phyloP scores from a whole-genome alignment of 805 yeast genomes.

The Barnettozyma botsteinii region DNA sequence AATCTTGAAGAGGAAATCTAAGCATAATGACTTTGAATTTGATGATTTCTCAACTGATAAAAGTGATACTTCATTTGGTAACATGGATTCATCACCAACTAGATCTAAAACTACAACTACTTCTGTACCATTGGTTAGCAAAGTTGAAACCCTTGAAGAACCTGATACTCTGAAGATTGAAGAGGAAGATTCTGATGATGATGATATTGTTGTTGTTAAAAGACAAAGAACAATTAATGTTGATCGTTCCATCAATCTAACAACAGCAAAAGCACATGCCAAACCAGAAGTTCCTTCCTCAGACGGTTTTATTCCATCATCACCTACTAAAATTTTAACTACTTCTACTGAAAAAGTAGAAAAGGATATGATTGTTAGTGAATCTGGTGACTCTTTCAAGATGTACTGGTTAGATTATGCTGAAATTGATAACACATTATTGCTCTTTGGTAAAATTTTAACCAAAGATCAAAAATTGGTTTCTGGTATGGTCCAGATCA shows the following conservation, averaged over 20 bases:
- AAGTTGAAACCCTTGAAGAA: slow-evolving; percentile 1
- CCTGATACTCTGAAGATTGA: slow-evolving; percentile 31
- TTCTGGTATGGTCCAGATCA: slow-evolving; percentile 73
- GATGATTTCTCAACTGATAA: slow-evolving; percentile 28
- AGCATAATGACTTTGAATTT: slow-evolving; percentile 16
- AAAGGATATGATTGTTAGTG: slow-evolving; percentile 20
- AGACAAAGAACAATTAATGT: slow-evolving; percentile 43
- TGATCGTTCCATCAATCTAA: slow-evolving; percentile 37
- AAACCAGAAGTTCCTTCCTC: slow-evolving; percentile 5
- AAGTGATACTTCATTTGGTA: slow-evolving; percentile 22
- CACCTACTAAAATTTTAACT: slow-evolving; percentile 13
- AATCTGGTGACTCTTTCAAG: slow-evolving; percentile 40
- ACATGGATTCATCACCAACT: slow-evolving; percentile 35
- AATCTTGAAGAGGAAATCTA: slow-evolving; percentile 19
- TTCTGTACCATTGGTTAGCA: neutral
- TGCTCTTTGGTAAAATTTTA: slow-evolving; percentile 76
- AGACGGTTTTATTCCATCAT: slow-evolving; percentile 12
- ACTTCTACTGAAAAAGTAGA: slow-evolving; percentile 15
- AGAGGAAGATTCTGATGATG: slow-evolving; percentile 45
- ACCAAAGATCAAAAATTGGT: slow-evolving; percentile 53
- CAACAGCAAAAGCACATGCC: slow-evolving; percentile 17
- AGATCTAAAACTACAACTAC: slow-evolving; percentile 23
- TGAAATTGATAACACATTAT: slow-evolving; percentile 63
- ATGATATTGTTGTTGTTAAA: slow-evolving; percentile 48
- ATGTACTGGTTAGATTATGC: slow-evolving; percentile 90